Conservation (phyloP, 2,329 filamentous ascomycete genomes). For the Nothophoma quercina region DNA sequence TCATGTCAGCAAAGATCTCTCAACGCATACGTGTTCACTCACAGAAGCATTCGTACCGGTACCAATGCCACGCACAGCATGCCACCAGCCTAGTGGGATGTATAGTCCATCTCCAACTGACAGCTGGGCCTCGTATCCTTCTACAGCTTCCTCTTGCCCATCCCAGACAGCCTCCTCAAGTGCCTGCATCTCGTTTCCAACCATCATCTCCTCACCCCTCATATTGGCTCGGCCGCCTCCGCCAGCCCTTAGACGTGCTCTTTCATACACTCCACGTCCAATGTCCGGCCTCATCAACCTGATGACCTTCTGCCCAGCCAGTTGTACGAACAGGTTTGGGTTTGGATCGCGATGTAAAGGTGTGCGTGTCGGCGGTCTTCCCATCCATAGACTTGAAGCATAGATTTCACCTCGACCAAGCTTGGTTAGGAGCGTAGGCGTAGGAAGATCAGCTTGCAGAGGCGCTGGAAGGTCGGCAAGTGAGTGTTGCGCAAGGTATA, state of each 20-base stretch:
- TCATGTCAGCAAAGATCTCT: slow-evolving; percentile 26
- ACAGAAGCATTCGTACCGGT: slow-evolving; percentile 66
- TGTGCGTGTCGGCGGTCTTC: slow-evolving; percentile 84
- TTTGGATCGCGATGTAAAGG: slow-evolving; percentile 93
- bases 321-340: slow-evolving; percentile 88
- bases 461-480: slow-evolving; percentile 70
- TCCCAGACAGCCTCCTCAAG: slow-evolving; percentile 78
- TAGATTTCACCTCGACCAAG: slow-evolving; percentile 86
- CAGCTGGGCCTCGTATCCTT: slow-evolving; percentile 56
- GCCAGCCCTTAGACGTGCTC: slow-evolving; percentile 53
- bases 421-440: slow-evolving; percentile 67
- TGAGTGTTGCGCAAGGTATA: slow-evolving; percentile 88
- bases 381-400: slow-evolving; percentile 85
- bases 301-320: slow-evolving; percentile 75
- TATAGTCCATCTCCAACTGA: slow-evolving; percentile 74
- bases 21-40: slow-evolving; percentile 12
- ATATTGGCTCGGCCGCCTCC: slow-evolving; percentile 60
- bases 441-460: slow-evolving; percentile 71
- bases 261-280: slow-evolving; percentile 71
- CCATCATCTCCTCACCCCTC: slow-evolving; percentile 90
- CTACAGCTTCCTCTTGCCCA: slow-evolving; percentile 20
- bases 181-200: slow-evolving; percentile 71
- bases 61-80: slow-evolving; percentile 75
- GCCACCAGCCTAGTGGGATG: slow-evolving; percentile 87
- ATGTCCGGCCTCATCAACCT: slow-evolving; percentile 71